phyloP scores from a whole-genome alignment of 495 filamentous ascomycete genomes.

The Penicillium ucsense region DNA sequence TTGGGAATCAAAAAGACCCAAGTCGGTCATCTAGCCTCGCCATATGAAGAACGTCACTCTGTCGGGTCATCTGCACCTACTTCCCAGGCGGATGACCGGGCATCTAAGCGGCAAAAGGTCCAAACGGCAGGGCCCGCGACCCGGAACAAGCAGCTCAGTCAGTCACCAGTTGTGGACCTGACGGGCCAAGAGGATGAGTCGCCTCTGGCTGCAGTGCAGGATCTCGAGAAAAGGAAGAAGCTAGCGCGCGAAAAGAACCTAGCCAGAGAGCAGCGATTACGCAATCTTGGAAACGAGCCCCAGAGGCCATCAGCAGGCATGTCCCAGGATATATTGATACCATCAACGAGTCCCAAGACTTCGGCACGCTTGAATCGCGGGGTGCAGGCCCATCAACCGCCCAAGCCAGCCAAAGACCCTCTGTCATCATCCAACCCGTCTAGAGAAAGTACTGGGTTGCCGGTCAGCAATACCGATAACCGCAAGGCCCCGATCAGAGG shows the following conservation, averaged over 20 bases:
- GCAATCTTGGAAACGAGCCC: neutral
- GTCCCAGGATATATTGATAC: neutral
- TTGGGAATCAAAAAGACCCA: slow-evolving; percentile 46
- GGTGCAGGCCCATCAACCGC: no score
- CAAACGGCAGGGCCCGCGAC: slow-evolving; percentile 1
- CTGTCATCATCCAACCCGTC: no score
- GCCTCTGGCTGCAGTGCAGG: neutral
- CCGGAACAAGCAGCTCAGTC: neutral
- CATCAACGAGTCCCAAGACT: neutral
- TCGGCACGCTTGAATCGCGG: no score
- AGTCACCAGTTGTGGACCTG: slow-evolving; percentile 15
- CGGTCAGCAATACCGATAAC: no score
- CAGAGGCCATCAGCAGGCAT: neutral
- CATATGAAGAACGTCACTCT: slow-evolving; percentile 35
- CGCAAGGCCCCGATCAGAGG: no score
- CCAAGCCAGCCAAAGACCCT: no score
- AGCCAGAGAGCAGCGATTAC: no score
- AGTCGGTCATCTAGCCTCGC: slow-evolving; percentile 38
- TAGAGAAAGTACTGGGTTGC: no score
- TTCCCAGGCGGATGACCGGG: slow-evolving; percentile 17
- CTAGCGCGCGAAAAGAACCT: neutral
- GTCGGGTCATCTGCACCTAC: slow-evolving; percentile 1
- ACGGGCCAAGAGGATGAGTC: slow-evolving; percentile 5
- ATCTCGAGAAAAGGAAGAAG: neutral
- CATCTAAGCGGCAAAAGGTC: slow-evolving; percentile 41